Percentiles rank a stretch among this genome's conserved stretches.
Conservation (phyloP, 2,329 filamentous ascomycete genomes). For the Calonectria ilicicola region DNA sequence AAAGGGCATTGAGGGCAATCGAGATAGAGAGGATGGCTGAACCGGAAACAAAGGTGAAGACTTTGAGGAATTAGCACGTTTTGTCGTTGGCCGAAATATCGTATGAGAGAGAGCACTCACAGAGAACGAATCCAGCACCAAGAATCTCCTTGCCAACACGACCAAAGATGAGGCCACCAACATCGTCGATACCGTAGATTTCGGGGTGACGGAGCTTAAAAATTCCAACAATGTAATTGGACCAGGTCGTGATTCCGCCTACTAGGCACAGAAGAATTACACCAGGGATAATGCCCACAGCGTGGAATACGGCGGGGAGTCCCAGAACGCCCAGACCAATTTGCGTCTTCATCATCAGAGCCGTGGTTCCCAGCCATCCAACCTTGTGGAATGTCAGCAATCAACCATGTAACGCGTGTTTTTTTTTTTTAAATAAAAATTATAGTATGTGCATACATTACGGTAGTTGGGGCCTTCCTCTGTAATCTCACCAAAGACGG, state of each 20-base stretch:
- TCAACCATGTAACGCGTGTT: not conserved
- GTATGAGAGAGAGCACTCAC: slow-evolving; percentile 30
- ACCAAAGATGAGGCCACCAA: slow-evolving; percentile 59
- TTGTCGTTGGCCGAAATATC: not conserved
- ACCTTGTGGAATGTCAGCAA: not conserved
- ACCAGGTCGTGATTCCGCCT: slow-evolving; percentile 59
- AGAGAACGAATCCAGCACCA: slow-evolving; percentile 45
- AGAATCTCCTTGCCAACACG: slow-evolving; percentile 55
- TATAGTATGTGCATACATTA: slow-evolving; percentile 11
- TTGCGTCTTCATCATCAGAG: slow-evolving; percentile 58
- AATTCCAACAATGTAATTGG: slow-evolving; percentile 58
- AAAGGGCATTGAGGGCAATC: slow-evolving; percentile 52
- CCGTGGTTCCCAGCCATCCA: slow-evolving; percentile 54
- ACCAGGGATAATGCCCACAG: slow-evolving; percentile 59
- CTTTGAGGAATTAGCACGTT: not conserved
- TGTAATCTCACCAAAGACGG: slow-evolving; percentile 2
- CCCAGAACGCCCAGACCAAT: slow-evolving; percentile 59
- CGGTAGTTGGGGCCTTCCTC: not conserved
- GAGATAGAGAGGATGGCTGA: slow-evolving; percentile 51
- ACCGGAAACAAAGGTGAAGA: slow-evolving; percentile 28
- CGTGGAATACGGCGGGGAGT: slow-evolving; percentile 57
- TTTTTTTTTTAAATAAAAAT: no score
- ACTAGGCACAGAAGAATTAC: slow-evolving; percentile 55
- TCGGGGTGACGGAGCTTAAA: slow-evolving; percentile 63
- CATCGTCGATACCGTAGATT: slow-evolving; percentile 65